Evolutionary conservation across 495 filamentous ascomycete species (phyloP).

Genomic region (Thozetella sp.): DNA sequence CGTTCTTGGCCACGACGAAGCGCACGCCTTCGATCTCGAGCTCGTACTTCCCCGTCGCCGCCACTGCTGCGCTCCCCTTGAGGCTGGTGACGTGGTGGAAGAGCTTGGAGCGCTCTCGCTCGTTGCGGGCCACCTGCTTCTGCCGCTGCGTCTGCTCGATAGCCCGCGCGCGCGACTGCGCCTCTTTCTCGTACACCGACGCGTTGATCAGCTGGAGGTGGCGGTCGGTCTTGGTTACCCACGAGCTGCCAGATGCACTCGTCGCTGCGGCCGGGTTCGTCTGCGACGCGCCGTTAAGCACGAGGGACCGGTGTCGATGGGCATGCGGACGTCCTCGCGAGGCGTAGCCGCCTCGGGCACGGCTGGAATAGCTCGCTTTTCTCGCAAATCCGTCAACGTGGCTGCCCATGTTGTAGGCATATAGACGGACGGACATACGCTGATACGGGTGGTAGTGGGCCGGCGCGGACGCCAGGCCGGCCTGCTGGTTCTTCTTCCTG

Average conservation of each 20-base stretch:
- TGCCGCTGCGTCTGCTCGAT: constrained; percentile 71
- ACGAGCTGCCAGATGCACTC: constrained; percentile 50
- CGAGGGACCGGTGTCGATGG: constrained; percentile 72
- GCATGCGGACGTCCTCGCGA: constrained; percentile 49
- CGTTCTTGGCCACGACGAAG: constrained; percentile 75
- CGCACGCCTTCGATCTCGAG: constrained; percentile 74
- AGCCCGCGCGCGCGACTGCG: constrained; percentile 68
- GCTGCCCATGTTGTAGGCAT: not conserved
- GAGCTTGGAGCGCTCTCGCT: constrained; percentile 65
- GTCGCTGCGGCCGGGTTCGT: constrained; percentile 23
- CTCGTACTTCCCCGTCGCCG: constrained; percentile 53
- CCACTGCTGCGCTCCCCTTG: constrained; percentile 24
- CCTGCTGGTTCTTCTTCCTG: constrained; percentile 71
- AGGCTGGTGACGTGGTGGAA: constrained; percentile 43
- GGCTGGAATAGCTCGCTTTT: constrained; percentile 20
- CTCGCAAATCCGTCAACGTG: constrained; percentile 16
- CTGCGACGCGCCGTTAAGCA: constrained; percentile 58
- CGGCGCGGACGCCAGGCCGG: constrained; percentile 20
- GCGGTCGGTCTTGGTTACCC: constrained; percentile 80
- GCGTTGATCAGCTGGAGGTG: constrained; percentile 91
- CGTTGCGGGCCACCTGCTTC: constrained; percentile 59
- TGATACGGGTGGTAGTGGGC: constrained; percentile 11
- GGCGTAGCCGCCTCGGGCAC: constrained; percentile 32
- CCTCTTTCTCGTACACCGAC: constrained; percentile 76
- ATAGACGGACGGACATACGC: constrained; percentile 17